Conservation (phyloP, 176 grass and related monocot species). For the Urochloa ruziziensis region DNA sequence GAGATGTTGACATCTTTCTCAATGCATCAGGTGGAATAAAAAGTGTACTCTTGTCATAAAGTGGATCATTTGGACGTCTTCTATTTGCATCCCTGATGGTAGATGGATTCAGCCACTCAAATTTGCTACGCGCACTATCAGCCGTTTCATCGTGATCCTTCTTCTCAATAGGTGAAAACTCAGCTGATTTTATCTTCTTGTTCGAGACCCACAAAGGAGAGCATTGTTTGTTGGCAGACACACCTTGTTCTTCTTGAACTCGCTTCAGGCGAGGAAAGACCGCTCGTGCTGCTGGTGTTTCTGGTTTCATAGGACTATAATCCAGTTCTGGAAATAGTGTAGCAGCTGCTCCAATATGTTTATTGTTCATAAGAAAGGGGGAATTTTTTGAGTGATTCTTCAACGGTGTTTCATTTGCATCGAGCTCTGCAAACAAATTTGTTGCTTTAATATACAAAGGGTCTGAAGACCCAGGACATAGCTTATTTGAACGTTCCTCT, state of each 20-base stretch:
- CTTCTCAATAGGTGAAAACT: constrained; percentile 23
- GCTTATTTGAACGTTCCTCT: constrained; percentile 29
- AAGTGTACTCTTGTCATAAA: constrained; percentile 85
- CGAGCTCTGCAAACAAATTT: constrained; percentile 35
- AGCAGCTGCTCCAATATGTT: constrained; percentile 21
- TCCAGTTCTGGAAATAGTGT: constrained; percentile 42
- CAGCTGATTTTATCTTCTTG: constrained; percentile 59
- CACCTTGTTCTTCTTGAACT: constrained; percentile 56
- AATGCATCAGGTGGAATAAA: constrained; percentile 84
- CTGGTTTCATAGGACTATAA: constrained; percentile 55
- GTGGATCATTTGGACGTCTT: constrained; percentile 59
- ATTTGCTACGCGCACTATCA: constrained; percentile 69
- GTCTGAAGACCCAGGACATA: constrained; percentile 13
- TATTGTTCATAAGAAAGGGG: constrained; percentile 1
- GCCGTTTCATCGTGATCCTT: constrained; percentile 33
- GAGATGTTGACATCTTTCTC: constrained; percentile 91
- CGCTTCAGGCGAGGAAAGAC: constrained; percentile 63
- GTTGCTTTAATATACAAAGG: constrained; percentile 41
- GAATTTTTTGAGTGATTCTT: constrained; percentile 22
- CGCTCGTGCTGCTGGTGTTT: constrained; percentile 64
- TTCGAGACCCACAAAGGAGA: constrained; percentile 45
- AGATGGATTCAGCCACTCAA: constrained; percentile 79
- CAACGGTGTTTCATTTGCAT: constrained; percentile 42
- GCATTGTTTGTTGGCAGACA: constrained; percentile 2
- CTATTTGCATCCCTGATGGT: constrained; percentile 81